Base-by-base conservation (phyloP, 345 rosid genomes). In the Citrus cavaleriei region DNA sequence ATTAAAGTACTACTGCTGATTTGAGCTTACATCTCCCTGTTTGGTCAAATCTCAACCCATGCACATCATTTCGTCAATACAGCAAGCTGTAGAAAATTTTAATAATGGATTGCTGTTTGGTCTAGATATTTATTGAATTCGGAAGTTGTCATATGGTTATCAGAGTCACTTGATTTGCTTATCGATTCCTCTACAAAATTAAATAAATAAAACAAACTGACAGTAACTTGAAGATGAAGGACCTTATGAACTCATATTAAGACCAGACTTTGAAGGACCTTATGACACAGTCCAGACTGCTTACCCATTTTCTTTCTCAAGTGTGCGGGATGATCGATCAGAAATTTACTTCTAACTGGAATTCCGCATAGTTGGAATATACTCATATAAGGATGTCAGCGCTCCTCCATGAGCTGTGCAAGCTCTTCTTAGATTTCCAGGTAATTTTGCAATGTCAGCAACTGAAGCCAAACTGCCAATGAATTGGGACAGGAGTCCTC, bases 361-460 rank as follows among this genome's bases (percentile, higher is more conserved):
- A 22, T 30, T 61, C 32, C 61, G 65, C 69, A 60, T 22, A 14
- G 25, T n/a, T 27, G 62, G 61, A 61, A 70, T 78, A 60, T 70
- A 70, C 61, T 60, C 49, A 2, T 69, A 46, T 38, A 27, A 57
- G 70, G 92, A 67, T 71, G 98, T 92, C 58, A 92, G 86, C 38
- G 83, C 77, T 78, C 98, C 98, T 55, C 81, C 82, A 76, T 93
- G 91, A 69, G 88, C 88, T 76, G 93, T 86, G 87, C 98, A 95
- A 83, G 97, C 97, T 85, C 89, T 88, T 71, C 81, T 89, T 63
- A 95, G 76, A 84, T 92, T 95, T 73, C 76, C 86, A 24, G 97
- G 98, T 84, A 92, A 79, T 73, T 83, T 83, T 40, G 76, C 34
- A 69, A 88, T 74, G 77, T 93, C 91, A 58, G 83, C 70, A 64